These are phyloP conservation scores for Eimeria zaria DNA, from an alignment of 169 alveolate species.

Conservation along the genomic window DNA sequence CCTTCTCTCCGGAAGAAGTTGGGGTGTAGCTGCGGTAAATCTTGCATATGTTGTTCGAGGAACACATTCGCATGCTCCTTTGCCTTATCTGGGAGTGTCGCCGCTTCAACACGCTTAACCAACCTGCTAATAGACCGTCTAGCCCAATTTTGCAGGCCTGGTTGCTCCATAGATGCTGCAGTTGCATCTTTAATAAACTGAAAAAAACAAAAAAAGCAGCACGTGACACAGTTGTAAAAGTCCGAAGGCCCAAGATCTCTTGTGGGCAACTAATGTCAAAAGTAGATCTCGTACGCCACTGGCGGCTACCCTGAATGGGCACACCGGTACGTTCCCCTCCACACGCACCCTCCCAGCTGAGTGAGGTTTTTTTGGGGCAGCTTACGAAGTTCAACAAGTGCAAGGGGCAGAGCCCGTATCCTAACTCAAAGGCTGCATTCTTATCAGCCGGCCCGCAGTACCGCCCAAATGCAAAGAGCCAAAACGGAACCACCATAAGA, in stretches of 20 bases:
- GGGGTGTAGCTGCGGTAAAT: not conserved
- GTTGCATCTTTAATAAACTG: conserved; percentile 38
- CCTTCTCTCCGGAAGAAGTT: not conserved
- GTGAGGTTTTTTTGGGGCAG: not conserved
- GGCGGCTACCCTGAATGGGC: not conserved
- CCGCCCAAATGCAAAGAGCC: conserved; percentile 49
- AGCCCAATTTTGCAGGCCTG: conserved; percentile 37
- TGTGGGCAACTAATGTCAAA: not conserved
- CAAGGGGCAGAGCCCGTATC: conserved; percentile 49
- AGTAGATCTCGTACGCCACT: not conserved
- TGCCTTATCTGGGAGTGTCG: conserved; percentile 40
- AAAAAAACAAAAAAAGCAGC: conserved; percentile 2
- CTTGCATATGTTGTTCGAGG: conserved; percentile 14
- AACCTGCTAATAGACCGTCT: conserved; percentile 4
- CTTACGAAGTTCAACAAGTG: conserved; percentile 41
- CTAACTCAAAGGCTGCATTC: conserved; percentile 20
- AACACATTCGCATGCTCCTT: conserved; percentile 29
- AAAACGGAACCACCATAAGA: conserved; percentile 31
- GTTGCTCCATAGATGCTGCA: not conserved
- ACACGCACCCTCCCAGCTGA: not conserved
- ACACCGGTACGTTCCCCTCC: not conserved
- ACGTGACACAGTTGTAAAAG: not conserved
- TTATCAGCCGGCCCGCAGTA: conserved; percentile 62
- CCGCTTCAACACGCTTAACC: conserved; percentile 6
- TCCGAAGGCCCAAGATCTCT: not conserved